These are phyloP conservation scores for Macrophomina phaseolina DNA, from an alignment of 2,329 filamentous ascomycete genomes.

Conservation along the genomic window DNA sequence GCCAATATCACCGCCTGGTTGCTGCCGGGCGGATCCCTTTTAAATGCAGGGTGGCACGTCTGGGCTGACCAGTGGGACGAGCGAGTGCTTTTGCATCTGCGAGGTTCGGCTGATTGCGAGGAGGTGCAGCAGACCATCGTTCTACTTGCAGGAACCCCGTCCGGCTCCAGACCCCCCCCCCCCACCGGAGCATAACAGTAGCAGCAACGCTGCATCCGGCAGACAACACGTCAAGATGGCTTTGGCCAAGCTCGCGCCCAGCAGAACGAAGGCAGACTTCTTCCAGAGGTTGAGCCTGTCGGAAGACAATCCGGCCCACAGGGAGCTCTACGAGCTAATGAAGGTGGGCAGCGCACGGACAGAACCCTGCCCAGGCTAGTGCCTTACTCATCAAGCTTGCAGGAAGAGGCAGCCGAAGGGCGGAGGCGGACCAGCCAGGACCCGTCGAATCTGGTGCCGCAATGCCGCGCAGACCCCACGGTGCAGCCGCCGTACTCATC, in stretches of 20 bases:
- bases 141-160: slow-evolving; percentile 2
- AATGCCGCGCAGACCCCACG: slow-evolving; percentile 41
- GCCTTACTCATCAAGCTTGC: slow-evolving; percentile 22
- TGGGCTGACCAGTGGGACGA: slow-evolving; percentile 2
- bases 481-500: slow-evolving; percentile 50
- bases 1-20: slow-evolving; percentile 17
- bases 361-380: not conserved
- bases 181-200: not conserved
- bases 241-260: slow-evolving; percentile 26
- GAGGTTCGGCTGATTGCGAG: slow-evolving; percentile 17
- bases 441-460: slow-evolving; percentile 46
- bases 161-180: not conserved
- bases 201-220: slow-evolving; percentile 10
- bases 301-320: slow-evolving; percentile 43
- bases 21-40: slow-evolving; percentile 8
- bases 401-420: slow-evolving; percentile 52
- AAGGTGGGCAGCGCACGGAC: slow-evolving; percentile 43
- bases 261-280: slow-evolving; percentile 43
- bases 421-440: slow-evolving; percentile 49
- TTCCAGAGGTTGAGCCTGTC: slow-evolving; percentile 50
- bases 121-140: slow-evolving; percentile 17
- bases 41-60: slow-evolving; percentile 14
- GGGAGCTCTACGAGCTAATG: slow-evolving; percentile 50
- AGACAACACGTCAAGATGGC: slow-evolving; percentile 21
- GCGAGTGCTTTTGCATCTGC: slow-evolving; percentile 13